Evolutionary conservation across 108 stramenopile genomes (phyloP), one percentile per base, ranked within the genome.

Genomic region (Chaetoceros tenuissimus): DNA sequence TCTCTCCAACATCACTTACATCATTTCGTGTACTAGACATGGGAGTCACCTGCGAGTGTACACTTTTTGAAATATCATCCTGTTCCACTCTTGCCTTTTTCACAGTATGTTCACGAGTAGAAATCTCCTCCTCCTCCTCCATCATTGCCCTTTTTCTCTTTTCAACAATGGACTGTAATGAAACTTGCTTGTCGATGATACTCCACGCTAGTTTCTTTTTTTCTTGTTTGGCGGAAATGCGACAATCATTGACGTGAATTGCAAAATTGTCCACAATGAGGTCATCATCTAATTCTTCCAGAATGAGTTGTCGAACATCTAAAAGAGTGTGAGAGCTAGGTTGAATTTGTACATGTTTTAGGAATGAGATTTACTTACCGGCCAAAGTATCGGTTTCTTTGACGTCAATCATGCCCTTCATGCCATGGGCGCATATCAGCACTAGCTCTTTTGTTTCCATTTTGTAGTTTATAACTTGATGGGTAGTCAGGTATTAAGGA

Each of bases 241-340:
- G 53, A 16, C 67, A 34, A 3, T 48, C 48, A 31, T 63, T 63
- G 31, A 67, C 29, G 8, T 47, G 34, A 31, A 72, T 63, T 0
- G 59, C 55, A 53, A 62, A 72, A 3, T 31, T 25, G n/a, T 5
- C 51, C 0, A 22, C 26, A 20, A 72, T 48, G 47, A 57, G 60
- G 29, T 72, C 71, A 3, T 26, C 46, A 31, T 72, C 71, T 7
- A 72, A 63, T 34, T 72, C 71, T 34, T 67, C 61, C 2, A 67
- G 24, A 45, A 72, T 63, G 8, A 67, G 51, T 10, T 27, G n/a
- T 8, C 71, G 49, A 0, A 72, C 66, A 18, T 67, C n/a, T 0
- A 55, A 21, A 16, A 72, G 47, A 28, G 66, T 72, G 8, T 62
- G n/a, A n/a, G n/a, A n/a, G n/a, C n/a, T n/a, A n/a, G n/a, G n/a